Percentiles rank a stretch among this genome's conserved stretches.
These are phyloP conservation scores for Claviceps purpurea DNA, from an alignment of 2,329 filamentous ascomycete species.

Conservation along the genomic window DNA sequence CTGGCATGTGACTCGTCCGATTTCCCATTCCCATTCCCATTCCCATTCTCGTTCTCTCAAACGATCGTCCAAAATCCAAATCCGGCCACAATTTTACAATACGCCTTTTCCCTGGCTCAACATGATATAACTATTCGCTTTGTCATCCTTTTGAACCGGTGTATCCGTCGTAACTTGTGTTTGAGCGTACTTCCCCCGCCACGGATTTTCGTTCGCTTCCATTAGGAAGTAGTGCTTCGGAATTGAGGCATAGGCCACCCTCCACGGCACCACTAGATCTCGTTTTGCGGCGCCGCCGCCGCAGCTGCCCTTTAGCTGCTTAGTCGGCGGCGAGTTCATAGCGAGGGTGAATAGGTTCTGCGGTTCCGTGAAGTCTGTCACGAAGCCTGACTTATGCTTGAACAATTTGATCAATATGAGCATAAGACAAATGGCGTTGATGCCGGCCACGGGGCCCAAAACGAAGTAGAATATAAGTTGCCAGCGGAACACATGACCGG, in stretches of 20 bases:
- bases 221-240: constrained; percentile 31
- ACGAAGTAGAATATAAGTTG: constrained; percentile 55
- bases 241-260: constrained; percentile 23
- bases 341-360: constrained; percentile 62
- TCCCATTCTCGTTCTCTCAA: too few species aligned
- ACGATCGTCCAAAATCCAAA: not conserved
- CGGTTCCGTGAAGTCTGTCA: constrained; percentile 70
- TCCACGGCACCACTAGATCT: constrained; percentile 28
- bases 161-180: constrained; percentile 13
- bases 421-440: constrained; percentile 51
- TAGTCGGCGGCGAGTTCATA: constrained; percentile 40
- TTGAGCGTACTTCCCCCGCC: constrained; percentile 13
- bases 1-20: too few species aligned
- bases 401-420: constrained; percentile 35
- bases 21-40: too few species aligned
- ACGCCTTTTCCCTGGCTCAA: constrained; percentile 14
- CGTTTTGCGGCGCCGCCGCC: constrained; percentile 21
- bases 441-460: constrained; percentile 49
- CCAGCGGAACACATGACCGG: constrained; percentile 45
- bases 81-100: constrained; percentile 9
- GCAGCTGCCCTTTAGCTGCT: constrained; percentile 24
- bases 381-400: constrained; percentile 34
- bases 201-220: constrained; percentile 18
- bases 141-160: constrained; percentile 8
- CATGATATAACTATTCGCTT: constrained; percentile 15